Conservation (phyloP, 2,329 filamentous ascomycete species). For the Xylaria polymorpha region DNA sequence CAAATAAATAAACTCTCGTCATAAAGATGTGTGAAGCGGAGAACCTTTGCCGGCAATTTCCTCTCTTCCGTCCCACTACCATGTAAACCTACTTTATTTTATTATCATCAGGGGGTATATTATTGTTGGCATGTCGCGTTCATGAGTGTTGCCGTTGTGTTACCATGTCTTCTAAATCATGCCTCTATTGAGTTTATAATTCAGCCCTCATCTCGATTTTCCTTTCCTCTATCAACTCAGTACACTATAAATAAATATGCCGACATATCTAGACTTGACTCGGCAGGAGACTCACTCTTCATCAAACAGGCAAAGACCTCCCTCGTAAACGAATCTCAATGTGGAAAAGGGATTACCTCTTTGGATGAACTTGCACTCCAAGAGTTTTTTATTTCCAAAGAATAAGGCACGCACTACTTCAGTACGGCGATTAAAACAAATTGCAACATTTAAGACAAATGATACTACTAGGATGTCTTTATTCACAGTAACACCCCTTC, state of each 20-base stretch:
- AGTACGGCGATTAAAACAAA: constrained; percentile 85
- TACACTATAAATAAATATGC: background rate
- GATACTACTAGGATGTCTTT: background rate
- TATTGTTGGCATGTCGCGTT: constrained; percentile 1
- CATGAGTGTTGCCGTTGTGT: constrained; percentile 27
- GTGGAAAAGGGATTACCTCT: no score
- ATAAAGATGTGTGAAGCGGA: background rate
- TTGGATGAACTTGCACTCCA: no score
- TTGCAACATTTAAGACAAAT: constrained; percentile 42
- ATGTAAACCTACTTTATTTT: constrained; percentile 8
- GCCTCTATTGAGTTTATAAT: constrained; percentile 29
- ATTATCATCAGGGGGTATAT: background rate
- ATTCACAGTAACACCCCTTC: constrained; percentile 68
- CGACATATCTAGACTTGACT: background rate
- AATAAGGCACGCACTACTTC: constrained; percentile 78
- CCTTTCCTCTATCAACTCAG: background rate
- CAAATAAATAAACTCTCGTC: constrained; percentile 55
- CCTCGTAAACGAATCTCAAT: no score
- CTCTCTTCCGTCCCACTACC: background rate
- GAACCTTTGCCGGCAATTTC: background rate
- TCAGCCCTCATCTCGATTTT: background rate
- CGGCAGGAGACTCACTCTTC: background rate
- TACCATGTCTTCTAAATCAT: constrained; percentile 29
- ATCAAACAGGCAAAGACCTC: no score
- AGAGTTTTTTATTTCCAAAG: no score